phyloP scores from a whole-genome alignment of 768 basidiomycete genomes.

The Pleurotus salmoneostramineus region DNA sequence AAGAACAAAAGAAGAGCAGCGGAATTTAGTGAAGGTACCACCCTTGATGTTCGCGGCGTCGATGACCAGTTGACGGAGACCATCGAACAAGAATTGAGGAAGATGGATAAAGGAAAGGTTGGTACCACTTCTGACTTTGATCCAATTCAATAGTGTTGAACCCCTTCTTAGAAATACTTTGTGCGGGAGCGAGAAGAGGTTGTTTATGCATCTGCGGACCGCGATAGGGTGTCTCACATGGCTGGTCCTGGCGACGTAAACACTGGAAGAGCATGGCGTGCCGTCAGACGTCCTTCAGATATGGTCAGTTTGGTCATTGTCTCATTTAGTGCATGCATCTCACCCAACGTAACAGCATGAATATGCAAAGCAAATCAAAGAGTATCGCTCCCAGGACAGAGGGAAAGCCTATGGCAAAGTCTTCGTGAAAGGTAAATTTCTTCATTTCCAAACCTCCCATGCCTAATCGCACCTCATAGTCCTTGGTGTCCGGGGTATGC shows the following conservation, averaged over 20 bases:
- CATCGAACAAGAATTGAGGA: constrained; percentile 71
- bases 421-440: constrained; percentile 78
- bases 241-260: constrained; percentile 80
- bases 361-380: constrained; percentile 86
- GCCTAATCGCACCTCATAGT: constrained; percentile 43
- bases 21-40: constrained; percentile 31
- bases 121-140: constrained; percentile 27
- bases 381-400: constrained; percentile 73
- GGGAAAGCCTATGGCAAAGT: constrained; percentile 89
- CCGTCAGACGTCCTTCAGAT: constrained; percentile 86
- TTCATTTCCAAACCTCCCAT: not conserved
- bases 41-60: constrained; percentile 37
- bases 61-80: constrained; percentile 61
- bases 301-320: constrained; percentile 56
- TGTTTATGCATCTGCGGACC: constrained; percentile 82
- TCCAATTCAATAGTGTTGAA: not conserved
- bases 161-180: constrained; percentile 69
- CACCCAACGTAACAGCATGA: constrained; percentile 61
- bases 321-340: constrained; percentile 8
- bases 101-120: constrained; percentile 41
- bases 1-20: constrained; percentile 29
- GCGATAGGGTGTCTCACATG: constrained; percentile 68
- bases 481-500: constrained; percentile 65
- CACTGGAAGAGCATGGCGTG: constrained; percentile 79
- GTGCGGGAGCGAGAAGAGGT: constrained; percentile 72